Evolutionary conservation across 2,329 filamentous ascomycete species (phyloP).

Genomic region (Epichloe gansuensis): DNA sequence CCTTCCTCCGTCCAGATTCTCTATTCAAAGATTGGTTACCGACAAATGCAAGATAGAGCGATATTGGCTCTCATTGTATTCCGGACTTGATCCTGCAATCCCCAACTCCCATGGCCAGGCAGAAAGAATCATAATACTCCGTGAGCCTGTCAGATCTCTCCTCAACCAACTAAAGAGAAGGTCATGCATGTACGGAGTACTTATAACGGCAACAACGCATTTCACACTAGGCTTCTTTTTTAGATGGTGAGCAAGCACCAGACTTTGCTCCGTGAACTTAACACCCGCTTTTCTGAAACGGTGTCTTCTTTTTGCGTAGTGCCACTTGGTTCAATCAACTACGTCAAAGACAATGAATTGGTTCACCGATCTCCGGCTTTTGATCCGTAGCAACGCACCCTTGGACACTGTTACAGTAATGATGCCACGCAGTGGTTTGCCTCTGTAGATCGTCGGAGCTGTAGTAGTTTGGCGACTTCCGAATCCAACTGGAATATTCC

Average conservation of each 20-base stretch:
- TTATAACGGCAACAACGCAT: no score
- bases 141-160: neutral
- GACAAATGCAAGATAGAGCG: neutral
- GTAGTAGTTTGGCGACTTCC: neutral
- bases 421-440: no score
- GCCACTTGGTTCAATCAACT: neutral
- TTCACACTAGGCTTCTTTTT: neutral
- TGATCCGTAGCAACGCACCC: no score
- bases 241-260: neutral
- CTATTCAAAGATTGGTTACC: neutral
- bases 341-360: neutral
- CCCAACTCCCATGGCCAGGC: neutral
- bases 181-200: no score
- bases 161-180: neutral
- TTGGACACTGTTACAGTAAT: no score
- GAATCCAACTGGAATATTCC: neutral
- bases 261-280: neutral
- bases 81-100: neutral
- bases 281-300: neutral
- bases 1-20: no score
- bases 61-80: neutral
- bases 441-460: no score
- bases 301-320: neutral
- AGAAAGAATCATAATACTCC: neutral
- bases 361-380: no score